Base-by-base conservation (phyloP, 2,329 filamentous ascomycete genomes). In the Claviceps paspali region DNA sequence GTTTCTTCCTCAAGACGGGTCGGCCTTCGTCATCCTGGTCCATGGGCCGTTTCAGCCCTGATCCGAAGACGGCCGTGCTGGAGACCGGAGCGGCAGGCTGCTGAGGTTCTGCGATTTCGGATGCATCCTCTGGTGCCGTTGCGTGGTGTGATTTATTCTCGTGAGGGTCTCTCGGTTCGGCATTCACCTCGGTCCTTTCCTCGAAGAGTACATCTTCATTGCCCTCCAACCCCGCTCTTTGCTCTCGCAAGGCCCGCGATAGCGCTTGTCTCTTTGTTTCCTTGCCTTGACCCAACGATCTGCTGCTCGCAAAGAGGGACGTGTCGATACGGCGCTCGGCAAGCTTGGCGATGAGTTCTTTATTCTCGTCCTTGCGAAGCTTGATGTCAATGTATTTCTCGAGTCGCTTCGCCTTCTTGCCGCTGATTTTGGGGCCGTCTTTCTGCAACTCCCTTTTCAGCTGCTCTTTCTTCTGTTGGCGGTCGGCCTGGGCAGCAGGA, bases 341-440 rank as follows among this genome's bases (percentile, higher is more conserved):
- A 19, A 98, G 68, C 54, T 91, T 87, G 52, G 82, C 82, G 48
- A 96, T 68, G 22, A 98, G 64, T 39, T 77, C 81, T 21, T 83
- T 68, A 50, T 84, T 93, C 57, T 96, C 88, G 53, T 98, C 91
- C 57, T 93, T 95, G 57, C 79, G 82, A 32, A 98, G 65, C 67
- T 98, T 98, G 41, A 73, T 91, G 50, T 96, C 87, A 45, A 79
- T 76, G 52, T 79, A 79, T 51, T 79, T 79, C 44, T 79, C 75
- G 28, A 79, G 52, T 2, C 76, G 66, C 59, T 79, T 79, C 5
- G 74, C 70, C 53, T 79, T 79, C 51, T 79, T 77, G 41, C 71
- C 64, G 49, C 64, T 76, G 52, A 77, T 63, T 49, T 76, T 76
- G 31, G 53, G 49, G 1, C 65, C 67, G 36, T 70, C 61, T 18